A percentile compares a stretch with the other conserved stretches of the same genome.
Conservation (phyloP, 805 yeast genomes). For the Hanseniaspora occidentalis region DNA sequence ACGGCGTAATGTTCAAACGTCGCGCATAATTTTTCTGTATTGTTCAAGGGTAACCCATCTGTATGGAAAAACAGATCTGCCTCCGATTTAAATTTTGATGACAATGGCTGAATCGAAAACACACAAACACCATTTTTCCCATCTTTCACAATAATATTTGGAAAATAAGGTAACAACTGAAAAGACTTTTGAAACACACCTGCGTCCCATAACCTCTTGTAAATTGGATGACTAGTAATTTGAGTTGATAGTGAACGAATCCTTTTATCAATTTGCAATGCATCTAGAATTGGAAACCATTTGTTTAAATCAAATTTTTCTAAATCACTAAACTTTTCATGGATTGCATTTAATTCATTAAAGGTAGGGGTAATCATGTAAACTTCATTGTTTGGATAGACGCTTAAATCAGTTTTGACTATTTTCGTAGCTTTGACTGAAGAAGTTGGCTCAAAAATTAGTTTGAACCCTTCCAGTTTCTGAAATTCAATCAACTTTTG, state of each 20-base stretch:
- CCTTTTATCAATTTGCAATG: conserved; percentile 28
- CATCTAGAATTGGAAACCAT: conserved; percentile 72
- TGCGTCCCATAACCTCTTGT: conserved; percentile 18
- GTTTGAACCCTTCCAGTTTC: conserved; percentile 16
- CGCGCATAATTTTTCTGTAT: conserved; percentile 17
- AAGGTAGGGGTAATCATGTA: conserved; percentile 57
- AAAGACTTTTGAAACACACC: conserved; percentile 57
- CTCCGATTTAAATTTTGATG: neutral
- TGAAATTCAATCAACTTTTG: conserved; percentile 24
- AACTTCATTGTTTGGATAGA: conserved; percentile 34
- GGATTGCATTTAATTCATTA: conserved; percentile 45
- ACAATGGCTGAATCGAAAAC: conserved; percentile 23
- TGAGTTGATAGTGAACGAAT: conserved; percentile 9
- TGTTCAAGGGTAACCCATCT: conserved; percentile 10
- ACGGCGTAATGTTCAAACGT: conserved; percentile 51
- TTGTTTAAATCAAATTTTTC: conserved; percentile 38
- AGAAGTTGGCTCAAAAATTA: conserved; percentile 71
- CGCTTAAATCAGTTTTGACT: conserved; percentile 25
- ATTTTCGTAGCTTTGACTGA: conserved; percentile 44
- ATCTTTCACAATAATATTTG: conserved; percentile 51
- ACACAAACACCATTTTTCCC: conserved; percentile 52
- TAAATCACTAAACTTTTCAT: conserved; percentile 32
- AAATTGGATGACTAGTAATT: conserved; percentile 13
- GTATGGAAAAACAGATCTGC: conserved; percentile 5
- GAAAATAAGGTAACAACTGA: conserved; percentile 63